Evolutionary conservation across 768 basidiomycete species (phyloP).

Genomic region (Pleurotus cornucopiae): DNA sequence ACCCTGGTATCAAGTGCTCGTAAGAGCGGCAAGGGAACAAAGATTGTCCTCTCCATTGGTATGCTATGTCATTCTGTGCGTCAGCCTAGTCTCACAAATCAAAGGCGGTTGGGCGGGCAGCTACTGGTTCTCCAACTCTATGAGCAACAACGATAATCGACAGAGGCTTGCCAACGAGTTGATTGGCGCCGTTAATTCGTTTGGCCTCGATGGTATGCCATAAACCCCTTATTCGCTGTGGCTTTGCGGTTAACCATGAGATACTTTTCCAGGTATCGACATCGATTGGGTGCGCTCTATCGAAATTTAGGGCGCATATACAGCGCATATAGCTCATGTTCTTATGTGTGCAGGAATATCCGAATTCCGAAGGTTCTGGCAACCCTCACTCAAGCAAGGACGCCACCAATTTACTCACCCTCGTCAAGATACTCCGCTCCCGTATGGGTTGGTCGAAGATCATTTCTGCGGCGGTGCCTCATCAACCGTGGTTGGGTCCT

Average conservation of each 20-base stretch:
- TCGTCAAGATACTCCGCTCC: constrained; percentile 42
- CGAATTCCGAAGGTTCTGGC: constrained; percentile 39
- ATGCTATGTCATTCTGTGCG: background rate
- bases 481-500: constrained; percentile 44
- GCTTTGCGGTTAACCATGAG: constrained; percentile 48
- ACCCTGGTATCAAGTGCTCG: constrained; percentile 43
- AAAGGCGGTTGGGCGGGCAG: constrained; percentile 49
- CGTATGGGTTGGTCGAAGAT: constrained; percentile 40
- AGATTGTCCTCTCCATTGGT: constrained; percentile 45
- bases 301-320: background rate
- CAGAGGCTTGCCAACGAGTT: constrained; percentile 44
- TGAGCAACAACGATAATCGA: constrained; percentile 30
- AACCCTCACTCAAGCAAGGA: constrained; percentile 43
- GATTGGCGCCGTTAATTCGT: constrained; percentile 40
- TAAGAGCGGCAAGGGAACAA: constrained; percentile 39
- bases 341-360: constrained; percentile 41
- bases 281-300: constrained; percentile 37
- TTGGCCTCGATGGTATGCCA: constrained; percentile 52
- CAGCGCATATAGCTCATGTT: background rate
- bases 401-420: constrained; percentile 45
- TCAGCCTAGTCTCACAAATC: background rate
- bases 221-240: constrained; percentile 20
- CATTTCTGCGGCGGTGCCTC: constrained; percentile 49
- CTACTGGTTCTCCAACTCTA: constrained; percentile 46
- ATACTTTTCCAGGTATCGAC: constrained; percentile 21